Evolutionary conservation across 2,329 filamentous ascomycete species (phyloP), one percentile per base, ranked within the genome.

Genomic region (Botrytis elliptica): DNA sequence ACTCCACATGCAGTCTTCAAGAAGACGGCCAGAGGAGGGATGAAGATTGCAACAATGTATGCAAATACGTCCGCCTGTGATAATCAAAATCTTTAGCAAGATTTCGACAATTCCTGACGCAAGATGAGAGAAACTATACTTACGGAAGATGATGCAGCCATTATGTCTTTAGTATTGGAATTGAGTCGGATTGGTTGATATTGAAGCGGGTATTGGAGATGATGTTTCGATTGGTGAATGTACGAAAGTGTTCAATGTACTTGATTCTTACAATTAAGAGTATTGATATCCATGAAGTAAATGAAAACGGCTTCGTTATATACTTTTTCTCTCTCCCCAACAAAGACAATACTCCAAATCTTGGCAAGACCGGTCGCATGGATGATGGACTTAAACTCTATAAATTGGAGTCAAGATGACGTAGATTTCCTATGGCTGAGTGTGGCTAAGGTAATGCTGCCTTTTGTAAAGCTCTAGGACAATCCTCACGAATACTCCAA

Each of bases 1-100:
- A 79, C 80, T 40, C 79, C 79, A 71, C 83, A 84, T 46, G 82
- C 83, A 5, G 79, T 78, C 71, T 82, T 81, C 29, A 84, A 74
- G 72, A 83, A 81, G 33, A 84, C 83, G 10, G 79, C 67, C 6
- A 80, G 29, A 70, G 74, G 74, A 33, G 79, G 79, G 1, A 81
- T 46, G 71, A 81, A 76, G 69, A 81, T 78, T 25, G 79, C 79
- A 46, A 81, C 63, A 66, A 81, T 60, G 75, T 81, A 81, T 70
- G 77, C 72, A 59, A 75, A 75, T 25, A 78, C 74, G 38, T 80
- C 78, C 65, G 75, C 66, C 79, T 80, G 38, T 55, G 6, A 42
- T 33, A 20, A 25, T 40, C 12, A 52, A 49, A n/a, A 33, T 40
- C 20, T 33, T 72, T 52, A 72, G n/a, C 16, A n/a, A 29, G 14